These are phyloP conservation scores for Plasmopara halstedii DNA, from an alignment of 352 stramenopile species.

Conservation along the genomic window DNA sequence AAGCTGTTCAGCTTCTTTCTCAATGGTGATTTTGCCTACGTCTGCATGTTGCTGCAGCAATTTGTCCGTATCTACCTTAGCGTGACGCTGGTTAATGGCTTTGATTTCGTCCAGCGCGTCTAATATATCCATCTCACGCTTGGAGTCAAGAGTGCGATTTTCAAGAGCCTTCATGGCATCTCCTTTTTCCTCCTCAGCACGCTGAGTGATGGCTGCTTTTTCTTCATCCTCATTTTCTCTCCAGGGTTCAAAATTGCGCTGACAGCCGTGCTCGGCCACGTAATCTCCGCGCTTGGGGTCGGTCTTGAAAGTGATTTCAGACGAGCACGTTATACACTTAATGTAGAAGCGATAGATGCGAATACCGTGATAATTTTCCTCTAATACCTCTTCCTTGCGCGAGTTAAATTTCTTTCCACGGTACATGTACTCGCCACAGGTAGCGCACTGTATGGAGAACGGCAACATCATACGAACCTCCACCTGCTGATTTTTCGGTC, in stretches of 20 bases:
- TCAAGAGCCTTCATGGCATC: slow-evolving; percentile 98
- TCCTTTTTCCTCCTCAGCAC: slow-evolving; percentile 90
- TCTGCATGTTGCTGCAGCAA: slow-evolving; percentile 54
- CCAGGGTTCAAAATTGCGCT: slow-evolving; percentile 97
- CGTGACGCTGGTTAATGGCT: slow-evolving; percentile 93
- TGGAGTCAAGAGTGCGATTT: slow-evolving; percentile 97
- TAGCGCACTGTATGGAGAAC: slow-evolving; percentile 96
- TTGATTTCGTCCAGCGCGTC: slow-evolving; percentile 98
- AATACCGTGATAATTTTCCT: slow-evolving; percentile 95
- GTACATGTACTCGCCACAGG: slow-evolving; percentile 98
- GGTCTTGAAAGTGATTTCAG: slow-evolving; percentile 97
- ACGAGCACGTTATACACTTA: slow-evolving; percentile 93
- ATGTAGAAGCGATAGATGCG: slow-evolving; percentile 97
- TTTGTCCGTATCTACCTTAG: slow-evolving; percentile 84
- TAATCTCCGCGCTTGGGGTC: slow-evolving; percentile 99
- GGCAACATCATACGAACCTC: slow-evolving; percentile 99
- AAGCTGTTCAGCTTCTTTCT: slow-evolving; percentile 38
- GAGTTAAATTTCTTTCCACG: slow-evolving; percentile 99
- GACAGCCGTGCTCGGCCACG: slow-evolving; percentile 93
- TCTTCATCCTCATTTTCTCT: slow-evolving; percentile 82
- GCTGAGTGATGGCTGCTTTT: slow-evolving; percentile 56
- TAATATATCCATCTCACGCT: slow-evolving; percentile 98
- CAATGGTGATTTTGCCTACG: slow-evolving; percentile 22
- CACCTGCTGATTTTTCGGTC: slow-evolving; percentile 92
- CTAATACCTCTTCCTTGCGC: slow-evolving; percentile 95